Percentiles rank a stretch among this genome's conserved stretches.
Evolutionary conservation across 495 filamentous ascomycete genomes (phyloP).

Genomic region (Lepidopterella palustris): DNA sequence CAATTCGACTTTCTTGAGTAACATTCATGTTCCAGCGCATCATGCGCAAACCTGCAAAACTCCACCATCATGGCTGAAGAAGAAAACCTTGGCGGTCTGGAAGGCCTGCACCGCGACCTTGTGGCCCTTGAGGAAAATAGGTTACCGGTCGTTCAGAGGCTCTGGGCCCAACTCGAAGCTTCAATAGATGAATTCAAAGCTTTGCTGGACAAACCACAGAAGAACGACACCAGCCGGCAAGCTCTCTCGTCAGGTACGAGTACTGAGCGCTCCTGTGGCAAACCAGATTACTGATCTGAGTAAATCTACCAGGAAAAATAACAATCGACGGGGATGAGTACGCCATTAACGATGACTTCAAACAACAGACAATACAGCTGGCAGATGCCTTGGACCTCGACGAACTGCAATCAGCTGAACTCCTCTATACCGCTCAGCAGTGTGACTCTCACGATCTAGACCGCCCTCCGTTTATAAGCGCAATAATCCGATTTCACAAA

Average conservation of each 20-base stretch:
- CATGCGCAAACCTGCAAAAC: slow-evolving; percentile 2
- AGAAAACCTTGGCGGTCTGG: slow-evolving; percentile 59
- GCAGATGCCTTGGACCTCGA: slow-evolving; percentile 86
- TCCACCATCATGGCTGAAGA: slow-evolving; percentile 54
- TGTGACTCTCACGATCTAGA: slow-evolving; percentile 55
- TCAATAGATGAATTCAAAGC: slow-evolving; percentile 66
- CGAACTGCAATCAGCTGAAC: slow-evolving; percentile 70
- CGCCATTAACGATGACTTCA: slow-evolving; percentile 77
- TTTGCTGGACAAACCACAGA: slow-evolving; percentile 67
- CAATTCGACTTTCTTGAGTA: neutral
- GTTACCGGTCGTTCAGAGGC: slow-evolving; percentile 54
- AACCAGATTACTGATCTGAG: neutral
- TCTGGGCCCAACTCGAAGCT: slow-evolving; percentile 60
- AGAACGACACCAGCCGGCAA: slow-evolving; percentile 61
- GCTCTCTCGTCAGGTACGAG: slow-evolving; percentile 48
- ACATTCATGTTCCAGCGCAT: slow-evolving; percentile 1
- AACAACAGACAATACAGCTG: slow-evolving; percentile 67
- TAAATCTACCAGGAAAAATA: slow-evolving; percentile 40
- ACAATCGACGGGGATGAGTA: slow-evolving; percentile 65
- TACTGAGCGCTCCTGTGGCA: neutral
- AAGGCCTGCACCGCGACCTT: slow-evolving; percentile 73
- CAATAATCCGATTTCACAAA: slow-evolving; percentile 79
- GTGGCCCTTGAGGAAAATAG: slow-evolving; percentile 56
- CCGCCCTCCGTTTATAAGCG: slow-evolving; percentile 60
- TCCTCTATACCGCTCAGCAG: slow-evolving; percentile 62